Base-by-base conservation (phyloP, 805 yeast genomes). In the Phaffomyces antillensis region DNA sequence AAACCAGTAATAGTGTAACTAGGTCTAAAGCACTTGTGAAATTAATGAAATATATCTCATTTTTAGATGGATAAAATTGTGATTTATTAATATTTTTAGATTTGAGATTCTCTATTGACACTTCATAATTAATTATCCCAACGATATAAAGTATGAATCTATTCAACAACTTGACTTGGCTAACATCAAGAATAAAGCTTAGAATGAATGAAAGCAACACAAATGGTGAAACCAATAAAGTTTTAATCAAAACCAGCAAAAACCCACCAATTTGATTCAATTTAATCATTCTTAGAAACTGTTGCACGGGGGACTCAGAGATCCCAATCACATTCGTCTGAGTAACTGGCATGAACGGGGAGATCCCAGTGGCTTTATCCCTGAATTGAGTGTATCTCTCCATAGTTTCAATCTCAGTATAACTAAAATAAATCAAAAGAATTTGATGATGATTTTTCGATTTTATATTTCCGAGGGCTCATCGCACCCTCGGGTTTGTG, bases 301-400 rank as follows among this genome's bases (percentile, higher is more conserved):
- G 26, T 4, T 32, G 42, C 2, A 44, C 15, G 1, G 39, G 41
- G 2, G 53, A 45, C 5, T 47, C 46, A 9, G 46, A 40, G 9
- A 38, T 44, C 26, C 49, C 52, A 28, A 46, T 40, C 17, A 47
- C 39, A n/a, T 39, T 28, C 28, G 71, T 59, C 36, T 60, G 48
- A n/a, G 65, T 53, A 0, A 60, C 52, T 1, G 95, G 95, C 66
- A 84, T 68, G 53, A 87, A 88, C 3, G 96, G 96, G 0, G 95
- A 82, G 32, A 89, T 85, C n/a, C 96, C 96, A 1, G 96, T 89
- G 5, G 91, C 93, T 50, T 81, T 85, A 59, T 88, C 96, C 63
- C 96, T 75, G 82, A 86, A 88, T 49, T 75, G 74, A 24, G 93
- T 80, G 65, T 78, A 89, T 64, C 85, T 83, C 65, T 86, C 95